Base-by-base conservation (phyloP, 768 basidiomycete genomes). In the Collybia nuda region DNA sequence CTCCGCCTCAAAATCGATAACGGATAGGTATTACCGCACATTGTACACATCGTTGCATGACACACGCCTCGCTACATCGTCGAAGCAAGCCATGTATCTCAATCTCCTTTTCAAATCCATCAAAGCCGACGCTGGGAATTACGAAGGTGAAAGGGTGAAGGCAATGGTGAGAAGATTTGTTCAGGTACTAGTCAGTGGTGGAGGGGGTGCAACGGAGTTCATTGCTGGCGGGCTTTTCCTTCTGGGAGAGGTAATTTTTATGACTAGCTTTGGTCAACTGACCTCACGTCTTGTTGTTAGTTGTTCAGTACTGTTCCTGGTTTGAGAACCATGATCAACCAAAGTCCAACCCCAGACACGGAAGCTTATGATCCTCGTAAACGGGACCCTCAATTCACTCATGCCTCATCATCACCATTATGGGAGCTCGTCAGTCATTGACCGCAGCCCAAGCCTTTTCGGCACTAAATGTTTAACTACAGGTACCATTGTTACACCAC, bases 1-100 rank as follows among this genome's bases (percentile, higher is more conserved):
- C 1, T 71, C 78, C 0, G 68, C 78, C 0, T 67, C 77, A 24
- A 78, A 76, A 53, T 72, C 80, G 1, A 75, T 88, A 8, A 68
- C 76, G 3, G 79, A 86, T 55, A 73, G 88, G 15, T 91, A 85
- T 62, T 90, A 86, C 69, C 85, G 93, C 36, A 84, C 92, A 0
- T 73, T 99, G 0, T 99, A 98, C 58, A 82, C 85, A n/a, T 93
- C 93, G 2, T 72, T 99, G 4, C 82, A 88, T 43, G 96, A 99
- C 59, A 70, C 75, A 1, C 85, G 96, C 12, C 78, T 99, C 1
- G 77, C 85, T 2, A 75, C 78, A 2, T 93, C 93, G 11, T 88
- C 87, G 2, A 98, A 98, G 62, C 94, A 98, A 64, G 93, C 94
- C 5, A 90, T 98, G 86, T 98, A 96, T 67, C 80, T 99, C 49